Conservation (phyloP, 2,329 filamentous ascomycete genomes). For the Dissoconium aciculare region DNA sequence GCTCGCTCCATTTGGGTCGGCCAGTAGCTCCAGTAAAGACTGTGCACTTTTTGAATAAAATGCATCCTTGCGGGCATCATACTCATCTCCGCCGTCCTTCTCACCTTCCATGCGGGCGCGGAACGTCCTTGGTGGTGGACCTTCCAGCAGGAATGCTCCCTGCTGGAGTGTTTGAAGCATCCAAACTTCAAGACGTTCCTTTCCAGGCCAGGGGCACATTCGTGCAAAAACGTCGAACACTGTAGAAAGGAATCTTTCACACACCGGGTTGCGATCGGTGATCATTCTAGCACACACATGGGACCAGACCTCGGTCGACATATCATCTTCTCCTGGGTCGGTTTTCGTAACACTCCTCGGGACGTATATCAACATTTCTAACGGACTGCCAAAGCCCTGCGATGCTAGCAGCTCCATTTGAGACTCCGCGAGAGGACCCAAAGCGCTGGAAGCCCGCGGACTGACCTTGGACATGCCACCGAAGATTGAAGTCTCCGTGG, state of each 20-base stretch:
- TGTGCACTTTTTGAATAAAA: slow-evolving; percentile 76
- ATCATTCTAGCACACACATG: slow-evolving; percentile 73
- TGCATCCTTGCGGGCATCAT: slow-evolving; percentile 68
- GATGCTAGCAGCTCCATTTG: slow-evolving; percentile 16
- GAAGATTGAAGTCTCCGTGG: slow-evolving; percentile 72
- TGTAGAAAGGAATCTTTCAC: slow-evolving; percentile 66
- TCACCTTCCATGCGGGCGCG: slow-evolving; percentile 56
- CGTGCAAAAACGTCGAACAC: slow-evolving; percentile 77
- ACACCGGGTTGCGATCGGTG: slow-evolving; percentile 56
- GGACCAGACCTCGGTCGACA: slow-evolving; percentile 76
- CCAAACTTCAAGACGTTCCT: slow-evolving; percentile 80
- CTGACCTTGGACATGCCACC: slow-evolving; percentile 37
- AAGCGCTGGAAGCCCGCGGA: slow-evolving; percentile 26
- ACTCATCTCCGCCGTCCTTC: slow-evolving; percentile 54
- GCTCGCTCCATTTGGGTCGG: slow-evolving; percentile 60
- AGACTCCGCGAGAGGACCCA: slow-evolving; percentile 17
- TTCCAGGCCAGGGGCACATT: slow-evolving; percentile 80
- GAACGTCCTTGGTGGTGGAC: slow-evolving; percentile 59
- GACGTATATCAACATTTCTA: slow-evolving; percentile 22
- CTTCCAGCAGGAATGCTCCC: slow-evolving; percentile 78
- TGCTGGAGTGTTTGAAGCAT: slow-evolving; percentile 90
- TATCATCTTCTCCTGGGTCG: slow-evolving; percentile 46
- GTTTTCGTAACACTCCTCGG: slow-evolving; percentile 27
- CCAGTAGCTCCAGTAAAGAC: slow-evolving; percentile 70
- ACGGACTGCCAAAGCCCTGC: slow-evolving; percentile 12